Evolutionary conservation across 2,329 filamentous ascomycete species (phyloP).

Genomic region (Fusarium algeriense): DNA sequence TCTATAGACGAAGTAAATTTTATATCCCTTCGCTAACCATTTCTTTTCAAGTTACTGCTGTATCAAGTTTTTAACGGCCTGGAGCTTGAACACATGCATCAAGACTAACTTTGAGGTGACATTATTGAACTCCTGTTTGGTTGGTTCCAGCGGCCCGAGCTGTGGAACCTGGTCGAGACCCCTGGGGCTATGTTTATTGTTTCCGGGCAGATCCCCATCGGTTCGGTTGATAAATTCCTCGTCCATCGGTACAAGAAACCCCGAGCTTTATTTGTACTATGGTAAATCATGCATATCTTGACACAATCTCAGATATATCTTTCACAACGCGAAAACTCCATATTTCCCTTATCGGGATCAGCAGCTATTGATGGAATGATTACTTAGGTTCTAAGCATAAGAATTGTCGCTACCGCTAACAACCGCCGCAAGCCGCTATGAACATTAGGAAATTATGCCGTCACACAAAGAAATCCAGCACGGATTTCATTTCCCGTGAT

Average conservation of each 20-base stretch:
- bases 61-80: neutral
- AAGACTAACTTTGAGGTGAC: neutral
- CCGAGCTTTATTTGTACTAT: conserved; percentile 17
- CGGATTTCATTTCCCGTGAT: conserved; percentile 27
- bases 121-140: conserved; percentile 25
- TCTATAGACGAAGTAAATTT: neutral
- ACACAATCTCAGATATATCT: neutral
- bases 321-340: neutral
- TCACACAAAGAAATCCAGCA: conserved; percentile 16
- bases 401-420: conserved; percentile 27
- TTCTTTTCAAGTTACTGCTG: too few relatives aligned
- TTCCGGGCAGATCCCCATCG: conserved; percentile 10
- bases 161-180: conserved; percentile 21
- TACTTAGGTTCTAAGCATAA: neutral
- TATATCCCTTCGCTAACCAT: neutral
- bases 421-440: conserved; percentile 41
- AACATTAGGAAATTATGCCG: conserved; percentile 21
- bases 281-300: neutral
- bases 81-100: neutral
- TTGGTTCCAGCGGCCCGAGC: conserved; percentile 34
- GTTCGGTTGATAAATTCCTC: conserved; percentile 20
- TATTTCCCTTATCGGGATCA: neutral
- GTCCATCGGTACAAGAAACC: conserved; percentile 22
- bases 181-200: conserved; percentile 9
- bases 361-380: neutral